Evolutionary conservation across 441 rosid genomes (phyloP).

Genomic region (Kokia cookei): DNA sequence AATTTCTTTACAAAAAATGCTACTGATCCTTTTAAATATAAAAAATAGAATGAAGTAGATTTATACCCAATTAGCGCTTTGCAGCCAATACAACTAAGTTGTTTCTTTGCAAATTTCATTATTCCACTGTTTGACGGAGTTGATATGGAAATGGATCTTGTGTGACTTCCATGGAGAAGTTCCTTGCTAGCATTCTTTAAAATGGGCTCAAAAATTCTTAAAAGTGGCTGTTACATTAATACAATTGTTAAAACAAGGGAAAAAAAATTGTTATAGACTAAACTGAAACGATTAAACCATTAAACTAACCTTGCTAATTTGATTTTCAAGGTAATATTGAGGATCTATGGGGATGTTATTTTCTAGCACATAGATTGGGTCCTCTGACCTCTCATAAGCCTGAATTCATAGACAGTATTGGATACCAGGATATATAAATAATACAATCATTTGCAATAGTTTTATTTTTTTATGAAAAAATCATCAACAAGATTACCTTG

Average conservation of each 20-base stretch:
- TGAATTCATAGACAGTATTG: slow-evolving; percentile 24
- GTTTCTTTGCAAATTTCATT: slow-evolving; percentile 90
- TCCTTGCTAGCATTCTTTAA: slow-evolving; percentile 93
- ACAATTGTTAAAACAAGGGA: slow-evolving; percentile 9
- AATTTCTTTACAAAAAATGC: background rate
- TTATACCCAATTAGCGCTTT: slow-evolving; percentile 72
- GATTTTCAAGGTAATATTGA: slow-evolving; percentile 89
- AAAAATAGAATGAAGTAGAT: background rate
- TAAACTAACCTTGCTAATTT: slow-evolving; percentile 80
- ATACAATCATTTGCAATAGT: background rate
- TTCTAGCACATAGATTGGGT: slow-evolving; percentile 90
- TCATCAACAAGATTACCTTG: slow-evolving; percentile 46
- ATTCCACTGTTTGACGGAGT: slow-evolving; percentile 95
- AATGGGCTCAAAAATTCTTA: slow-evolving; percentile 95
- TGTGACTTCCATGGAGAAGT: slow-evolving; percentile 91
- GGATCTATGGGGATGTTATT: slow-evolving; percentile 95
- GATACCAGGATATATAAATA: background rate
- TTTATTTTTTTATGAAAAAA: background rate
- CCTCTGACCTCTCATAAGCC: slow-evolving; percentile 98
- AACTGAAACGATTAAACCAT: slow-evolving; percentile 4
- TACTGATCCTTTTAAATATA: background rate
- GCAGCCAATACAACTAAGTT: slow-evolving; percentile 86
- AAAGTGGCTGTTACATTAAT: slow-evolving; percentile 61
- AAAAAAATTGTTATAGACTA: background rate
- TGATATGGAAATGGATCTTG: slow-evolving; percentile 80